Percentiles rank a stretch among this genome's conserved stretches.
Evolutionary conservation across 257 asterid species (phyloP).

Genomic region (Solanum tarijense): DNA sequence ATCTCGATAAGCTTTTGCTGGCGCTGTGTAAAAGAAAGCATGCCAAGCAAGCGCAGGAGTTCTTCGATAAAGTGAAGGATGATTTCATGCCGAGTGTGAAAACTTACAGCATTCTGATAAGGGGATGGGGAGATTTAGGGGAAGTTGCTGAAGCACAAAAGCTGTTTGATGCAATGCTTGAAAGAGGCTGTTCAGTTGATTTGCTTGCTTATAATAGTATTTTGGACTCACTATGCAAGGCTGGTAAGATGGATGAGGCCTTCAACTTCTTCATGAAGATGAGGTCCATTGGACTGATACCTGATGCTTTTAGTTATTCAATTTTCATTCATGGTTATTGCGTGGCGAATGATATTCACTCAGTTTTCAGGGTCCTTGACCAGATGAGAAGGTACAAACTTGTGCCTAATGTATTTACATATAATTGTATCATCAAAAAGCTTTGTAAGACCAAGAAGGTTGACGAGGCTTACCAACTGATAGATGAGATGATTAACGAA

Average conservation of each 20-base stretch:
- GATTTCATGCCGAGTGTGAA: slow-evolving; percentile 38
- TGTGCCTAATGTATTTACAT: slow-evolving; percentile 64
- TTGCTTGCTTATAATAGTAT: slow-evolving; percentile 71
- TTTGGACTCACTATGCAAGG: slow-evolving; percentile 65
- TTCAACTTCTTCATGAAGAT: slow-evolving; percentile 39
- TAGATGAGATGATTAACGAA: slow-evolving; percentile 53
- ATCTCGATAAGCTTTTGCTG: slow-evolving; percentile 63
- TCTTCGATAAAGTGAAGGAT: slow-evolving; percentile 46
- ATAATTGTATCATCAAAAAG: slow-evolving; percentile 54
- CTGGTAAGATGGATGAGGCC: slow-evolving; percentile 67
- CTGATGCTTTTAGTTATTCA: slow-evolving; percentile 75
- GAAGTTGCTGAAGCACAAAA: slow-evolving; percentile 35
- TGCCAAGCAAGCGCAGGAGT: slow-evolving; percentile 52
- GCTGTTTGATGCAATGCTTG: slow-evolving; percentile 75
- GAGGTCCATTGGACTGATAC: slow-evolving; percentile 46
- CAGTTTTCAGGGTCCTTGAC: slow-evolving; percentile 58
- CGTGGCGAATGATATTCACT: slow-evolving; percentile 43
- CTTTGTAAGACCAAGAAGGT: slow-evolving; percentile 56
- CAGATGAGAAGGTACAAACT: slow-evolving; percentile 62
- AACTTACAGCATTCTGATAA: slow-evolving; percentile 72
- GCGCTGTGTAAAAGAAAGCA: slow-evolving; percentile 63
- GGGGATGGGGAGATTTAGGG: slow-evolving; percentile 75
- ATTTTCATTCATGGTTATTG: slow-evolving; percentile 60
- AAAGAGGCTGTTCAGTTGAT: slow-evolving; percentile 44
- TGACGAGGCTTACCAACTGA: slow-evolving; percentile 64